phyloP scores from a whole-genome alignment of 2,329 filamentous ascomycete species.

The Rugonectria rugulosa region DNA sequence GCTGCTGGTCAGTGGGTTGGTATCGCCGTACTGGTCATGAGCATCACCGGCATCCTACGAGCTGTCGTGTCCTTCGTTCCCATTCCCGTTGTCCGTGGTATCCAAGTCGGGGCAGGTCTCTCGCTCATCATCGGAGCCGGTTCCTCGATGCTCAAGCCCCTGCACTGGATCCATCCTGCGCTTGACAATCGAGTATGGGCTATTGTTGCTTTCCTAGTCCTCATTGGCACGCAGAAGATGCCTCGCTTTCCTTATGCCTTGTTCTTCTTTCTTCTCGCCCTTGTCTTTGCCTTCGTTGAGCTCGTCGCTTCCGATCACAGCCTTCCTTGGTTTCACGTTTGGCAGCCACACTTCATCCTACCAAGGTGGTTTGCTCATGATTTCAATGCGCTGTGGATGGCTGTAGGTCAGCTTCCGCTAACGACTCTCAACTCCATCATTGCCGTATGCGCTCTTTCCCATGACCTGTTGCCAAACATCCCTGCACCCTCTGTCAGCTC shows the following conservation, averaged over 20 bases:
- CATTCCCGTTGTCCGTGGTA: slow-evolving; percentile 89
- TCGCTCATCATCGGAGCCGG: slow-evolving; percentile 83
- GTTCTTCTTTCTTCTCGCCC: slow-evolving; percentile 71
- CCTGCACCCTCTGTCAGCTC: slow-evolving; percentile 75
- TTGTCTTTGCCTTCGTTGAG: slow-evolving; percentile 66
- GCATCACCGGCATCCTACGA: slow-evolving; percentile 77
- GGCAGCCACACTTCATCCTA: slow-evolving; percentile 61
- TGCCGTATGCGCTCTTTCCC: slow-evolving; percentile 80
- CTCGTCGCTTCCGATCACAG: slow-evolving; percentile 41
- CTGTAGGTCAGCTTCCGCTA: slow-evolving; percentile 85
- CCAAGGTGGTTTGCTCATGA: slow-evolving; percentile 43
- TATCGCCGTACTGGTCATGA: slow-evolving; percentile 76
- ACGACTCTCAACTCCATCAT: slow-evolving; percentile 94
- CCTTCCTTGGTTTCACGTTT: slow-evolving; percentile 64
- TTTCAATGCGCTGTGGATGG: slow-evolving; percentile 60
- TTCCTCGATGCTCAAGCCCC: slow-evolving; percentile 68
- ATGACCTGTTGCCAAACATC: slow-evolving; percentile 76
- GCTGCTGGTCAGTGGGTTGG: slow-evolving; percentile 82
- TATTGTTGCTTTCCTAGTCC: slow-evolving; percentile 73
- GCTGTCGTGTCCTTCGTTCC: slow-evolving; percentile 80
- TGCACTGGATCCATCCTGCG: slow-evolving; percentile 73
- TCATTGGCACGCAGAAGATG: slow-evolving; percentile 73
- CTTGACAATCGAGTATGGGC: slow-evolving; percentile 84
- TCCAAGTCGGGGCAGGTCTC: slow-evolving; percentile 90
- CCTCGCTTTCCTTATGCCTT: slow-evolving; percentile 81